Conservation (phyloP, 495 filamentous ascomycete genomes). For the Penicillium goetzii region DNA sequence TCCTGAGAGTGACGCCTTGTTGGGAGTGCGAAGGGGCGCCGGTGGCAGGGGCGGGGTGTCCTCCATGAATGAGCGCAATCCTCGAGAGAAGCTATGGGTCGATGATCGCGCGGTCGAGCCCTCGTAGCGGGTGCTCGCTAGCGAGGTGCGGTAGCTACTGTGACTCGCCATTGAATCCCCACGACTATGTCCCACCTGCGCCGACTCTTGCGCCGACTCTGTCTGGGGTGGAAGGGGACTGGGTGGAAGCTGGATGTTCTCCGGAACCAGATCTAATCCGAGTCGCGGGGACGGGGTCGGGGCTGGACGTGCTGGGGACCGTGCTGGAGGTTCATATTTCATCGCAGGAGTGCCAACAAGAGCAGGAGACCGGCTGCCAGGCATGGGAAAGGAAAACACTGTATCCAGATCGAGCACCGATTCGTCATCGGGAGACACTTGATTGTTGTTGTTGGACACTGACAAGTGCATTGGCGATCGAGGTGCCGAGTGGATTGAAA, state of each 20-base stretch:
- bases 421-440: constrained; percentile 44
- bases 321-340: constrained; percentile 6
- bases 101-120: constrained; percentile 47
- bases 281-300: constrained; percentile 25
- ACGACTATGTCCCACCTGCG: constrained; percentile 32
- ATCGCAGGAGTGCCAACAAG: constrained; percentile 36
- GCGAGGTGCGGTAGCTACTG: constrained; percentile 50
- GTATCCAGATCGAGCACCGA: constrained; percentile 56
- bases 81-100: constrained; percentile 40
- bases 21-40: constrained; percentile 32
- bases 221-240: constrained; percentile 34
- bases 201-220: constrained; percentile 16
- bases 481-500: constrained; percentile 42
- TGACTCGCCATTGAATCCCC: constrained; percentile 44
- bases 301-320: constrained; percentile 21
- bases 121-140: constrained; percentile 49
- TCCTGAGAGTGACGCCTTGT: constrained; percentile 28
- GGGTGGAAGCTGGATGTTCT: constrained; percentile 33
- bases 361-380: constrained; percentile 42
- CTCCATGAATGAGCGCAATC: constrained; percentile 38
- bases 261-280: constrained; percentile 22
- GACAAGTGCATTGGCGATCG: constrained; percentile 42
- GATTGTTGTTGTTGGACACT: constrained; percentile 52
- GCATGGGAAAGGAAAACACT: constrained; percentile 65
- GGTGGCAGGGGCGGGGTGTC: constrained; percentile 46